Conservation (phyloP, 2,329 filamentous ascomycete species). For the Phyllosticta ampelicida region DNA sequence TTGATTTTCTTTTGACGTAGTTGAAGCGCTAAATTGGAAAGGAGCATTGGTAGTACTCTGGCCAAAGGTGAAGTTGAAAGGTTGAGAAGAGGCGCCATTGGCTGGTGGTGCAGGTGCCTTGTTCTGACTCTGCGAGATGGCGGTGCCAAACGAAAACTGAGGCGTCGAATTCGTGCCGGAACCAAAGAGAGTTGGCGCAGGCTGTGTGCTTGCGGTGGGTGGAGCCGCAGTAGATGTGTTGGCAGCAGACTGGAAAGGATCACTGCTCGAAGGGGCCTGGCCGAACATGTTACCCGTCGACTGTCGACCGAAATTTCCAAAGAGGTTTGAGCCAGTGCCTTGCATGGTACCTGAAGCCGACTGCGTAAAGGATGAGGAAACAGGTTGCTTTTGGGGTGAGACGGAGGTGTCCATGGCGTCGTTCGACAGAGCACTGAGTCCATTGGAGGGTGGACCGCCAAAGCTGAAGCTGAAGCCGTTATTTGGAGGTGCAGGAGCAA, state of each 20-base stretch:
- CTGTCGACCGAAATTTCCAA: neutral
- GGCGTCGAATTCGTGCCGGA: neutral
- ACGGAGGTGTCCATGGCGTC: neutral
- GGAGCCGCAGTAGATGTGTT: neutral
- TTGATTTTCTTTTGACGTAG: neutral
- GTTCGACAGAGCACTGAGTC: neutral
- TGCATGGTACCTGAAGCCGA: neutral
- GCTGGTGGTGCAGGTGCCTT: neutral
- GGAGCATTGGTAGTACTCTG: neutral
- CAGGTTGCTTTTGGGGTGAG: neutral
- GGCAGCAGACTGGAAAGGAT: neutral
- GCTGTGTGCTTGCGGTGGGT: neutral
- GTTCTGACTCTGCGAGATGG: neutral
- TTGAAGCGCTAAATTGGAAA: neutral
- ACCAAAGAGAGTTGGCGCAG: neutral
- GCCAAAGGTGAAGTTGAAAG: neutral
- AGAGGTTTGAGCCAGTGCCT: slow-evolving; percentile 1
- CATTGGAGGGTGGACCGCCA: neutral
- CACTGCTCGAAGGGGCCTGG: neutral
- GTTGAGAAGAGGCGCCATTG: neutral
- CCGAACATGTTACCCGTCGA: neutral
- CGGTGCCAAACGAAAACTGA: neutral
- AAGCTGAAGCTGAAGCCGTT: slow-evolving; percentile 2
- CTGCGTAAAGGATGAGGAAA: neutral
- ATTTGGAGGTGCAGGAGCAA: slow-evolving; percentile 2